Percentiles rank a stretch among this genome's conserved stretches.
These are phyloP conservation scores for Chlorella sp. DNA, from an alignment of 139 green algal species.

Conservation along the genomic window DNA sequence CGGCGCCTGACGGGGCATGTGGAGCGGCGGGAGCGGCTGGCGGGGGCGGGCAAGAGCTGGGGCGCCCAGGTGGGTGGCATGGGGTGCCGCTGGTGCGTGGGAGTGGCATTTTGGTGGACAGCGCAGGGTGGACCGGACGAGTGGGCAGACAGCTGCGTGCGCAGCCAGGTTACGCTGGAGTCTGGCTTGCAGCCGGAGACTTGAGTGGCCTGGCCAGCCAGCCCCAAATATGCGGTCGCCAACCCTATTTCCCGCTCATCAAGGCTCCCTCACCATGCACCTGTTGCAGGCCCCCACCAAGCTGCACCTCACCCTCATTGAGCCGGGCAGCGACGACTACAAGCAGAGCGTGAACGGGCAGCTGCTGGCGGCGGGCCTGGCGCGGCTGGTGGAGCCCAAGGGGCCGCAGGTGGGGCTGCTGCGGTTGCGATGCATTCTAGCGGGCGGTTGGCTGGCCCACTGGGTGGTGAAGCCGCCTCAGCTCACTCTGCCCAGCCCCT, in stretches of 20 bases:
- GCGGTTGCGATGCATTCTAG: not conserved
- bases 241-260: slow-evolving; percentile 42
- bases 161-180: too few relatives aligned
- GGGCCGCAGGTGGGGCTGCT: not conserved
- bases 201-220: too few relatives aligned
- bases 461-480: too few relatives aligned
- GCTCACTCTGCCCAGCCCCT: too few relatives aligned
- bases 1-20: slow-evolving; percentile 43
- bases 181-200: too few relatives aligned
- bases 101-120: too few relatives aligned
- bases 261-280: not conserved
- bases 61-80: slow-evolving; percentile 44
- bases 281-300: slow-evolving; percentile 50
- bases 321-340: slow-evolving; percentile 14
- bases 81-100: too few relatives aligned
- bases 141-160: too few relatives aligned
- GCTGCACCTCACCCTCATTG: slow-evolving; percentile 48
- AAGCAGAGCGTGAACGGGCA: slow-evolving; percentile 35
- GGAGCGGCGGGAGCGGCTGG: slow-evolving; percentile 53
- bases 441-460: too few relatives aligned
- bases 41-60: slow-evolving; percentile 58
- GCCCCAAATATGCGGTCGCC: too few relatives aligned
- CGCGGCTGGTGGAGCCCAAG: slow-evolving; percentile 41
- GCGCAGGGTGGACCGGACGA: too few relatives aligned
- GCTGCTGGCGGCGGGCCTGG: slow-evolving; percentile 64